phyloP scores from a whole-genome alignment of 352 stramenopile species.

The Phytophthora boehmeriae region DNA sequence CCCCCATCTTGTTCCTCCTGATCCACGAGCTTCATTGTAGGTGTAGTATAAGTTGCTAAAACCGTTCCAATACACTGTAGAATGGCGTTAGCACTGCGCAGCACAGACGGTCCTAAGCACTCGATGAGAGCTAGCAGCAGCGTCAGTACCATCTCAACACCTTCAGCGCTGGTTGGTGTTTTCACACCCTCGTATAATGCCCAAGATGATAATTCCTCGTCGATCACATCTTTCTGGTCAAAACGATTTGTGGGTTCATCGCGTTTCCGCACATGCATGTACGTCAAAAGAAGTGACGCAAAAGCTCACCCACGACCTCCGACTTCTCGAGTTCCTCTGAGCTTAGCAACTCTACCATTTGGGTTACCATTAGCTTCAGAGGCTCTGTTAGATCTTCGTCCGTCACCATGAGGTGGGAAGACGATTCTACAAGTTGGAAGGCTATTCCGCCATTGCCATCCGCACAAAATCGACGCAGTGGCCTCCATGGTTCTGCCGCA shows the following conservation, averaged over 20 bases:
- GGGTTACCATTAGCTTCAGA: slow-evolving; percentile 48
- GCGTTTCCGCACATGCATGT: slow-evolving; percentile 68
- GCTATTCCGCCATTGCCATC: slow-evolving; percentile 66
- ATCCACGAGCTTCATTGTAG: slow-evolving; percentile 36
- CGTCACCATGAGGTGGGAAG: not conserved
- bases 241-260: slow-evolving; percentile 1
- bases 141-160: slow-evolving; percentile 64
- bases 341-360: slow-evolving; percentile 60
- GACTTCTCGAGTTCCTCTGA: slow-evolving; percentile 69
- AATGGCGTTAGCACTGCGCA: slow-evolving; percentile 68
- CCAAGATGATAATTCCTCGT: slow-evolving; percentile 5
- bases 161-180: slow-evolving; percentile 32
- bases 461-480: slow-evolving; percentile 58
- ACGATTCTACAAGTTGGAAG: slow-evolving; percentile 30
- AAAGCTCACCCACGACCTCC: slow-evolving; percentile 81
- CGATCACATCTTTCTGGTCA: not conserved
- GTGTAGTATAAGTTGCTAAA: slow-evolving; percentile 58
- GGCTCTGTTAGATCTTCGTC: slow-evolving; percentile 19
- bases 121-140: slow-evolving; percentile 78
- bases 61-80: slow-evolving; percentile 78
- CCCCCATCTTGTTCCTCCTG: slow-evolving; percentile 21
- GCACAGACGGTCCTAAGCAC: slow-evolving; percentile 68
- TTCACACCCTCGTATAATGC: slow-evolving; percentile 45
- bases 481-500: slow-evolving; percentile 35
- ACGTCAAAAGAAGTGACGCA: slow-evolving; percentile 72